Evolutionary conservation across 139 green algal species (phyloP).

Genomic region (Deuterostichococcus epilithicus): DNA sequence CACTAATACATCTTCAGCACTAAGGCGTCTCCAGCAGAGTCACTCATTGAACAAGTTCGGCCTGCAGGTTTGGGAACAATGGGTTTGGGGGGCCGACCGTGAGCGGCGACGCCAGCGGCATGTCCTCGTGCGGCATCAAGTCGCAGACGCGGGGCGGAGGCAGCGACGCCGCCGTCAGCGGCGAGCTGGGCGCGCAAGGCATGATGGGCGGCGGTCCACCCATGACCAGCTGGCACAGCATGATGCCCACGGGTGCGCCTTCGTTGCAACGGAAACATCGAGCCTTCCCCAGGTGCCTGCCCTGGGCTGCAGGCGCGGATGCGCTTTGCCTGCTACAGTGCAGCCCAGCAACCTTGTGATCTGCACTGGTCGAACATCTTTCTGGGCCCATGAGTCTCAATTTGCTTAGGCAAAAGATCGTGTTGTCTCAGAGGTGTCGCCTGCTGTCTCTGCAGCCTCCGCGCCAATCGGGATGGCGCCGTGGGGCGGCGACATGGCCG

Average conservation of each 20-base stretch:
- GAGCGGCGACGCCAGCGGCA: too few relatives aligned
- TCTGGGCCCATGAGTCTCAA: too few relatives aligned
- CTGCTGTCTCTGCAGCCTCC: neutral
- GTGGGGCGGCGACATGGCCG: neutral
- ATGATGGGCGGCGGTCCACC: slow-evolving; percentile 1
- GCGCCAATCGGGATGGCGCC: neutral
- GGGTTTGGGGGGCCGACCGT: neutral
- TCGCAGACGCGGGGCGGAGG: too few relatives aligned
- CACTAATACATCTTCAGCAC: too few relatives aligned
- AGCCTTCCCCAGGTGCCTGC: too few relatives aligned
- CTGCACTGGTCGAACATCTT: neutral
- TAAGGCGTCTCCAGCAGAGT: too few relatives aligned
- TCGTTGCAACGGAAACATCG: neutral
- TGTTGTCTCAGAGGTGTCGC: too few relatives aligned
- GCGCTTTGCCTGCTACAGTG: too few relatives aligned
- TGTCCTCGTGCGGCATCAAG: too few relatives aligned
- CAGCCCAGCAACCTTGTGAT: too few relatives aligned
- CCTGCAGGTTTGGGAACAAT: neutral
- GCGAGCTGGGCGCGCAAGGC: neutral
- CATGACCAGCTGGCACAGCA: neutral
- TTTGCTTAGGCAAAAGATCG: neutral
- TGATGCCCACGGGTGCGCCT: neutral
- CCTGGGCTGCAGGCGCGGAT: neutral
- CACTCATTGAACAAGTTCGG: too few relatives aligned
- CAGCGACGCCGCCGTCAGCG: too few relatives aligned